Conservation (phyloP, 345 rosid species). For the Rhizophora mangle region DNA sequence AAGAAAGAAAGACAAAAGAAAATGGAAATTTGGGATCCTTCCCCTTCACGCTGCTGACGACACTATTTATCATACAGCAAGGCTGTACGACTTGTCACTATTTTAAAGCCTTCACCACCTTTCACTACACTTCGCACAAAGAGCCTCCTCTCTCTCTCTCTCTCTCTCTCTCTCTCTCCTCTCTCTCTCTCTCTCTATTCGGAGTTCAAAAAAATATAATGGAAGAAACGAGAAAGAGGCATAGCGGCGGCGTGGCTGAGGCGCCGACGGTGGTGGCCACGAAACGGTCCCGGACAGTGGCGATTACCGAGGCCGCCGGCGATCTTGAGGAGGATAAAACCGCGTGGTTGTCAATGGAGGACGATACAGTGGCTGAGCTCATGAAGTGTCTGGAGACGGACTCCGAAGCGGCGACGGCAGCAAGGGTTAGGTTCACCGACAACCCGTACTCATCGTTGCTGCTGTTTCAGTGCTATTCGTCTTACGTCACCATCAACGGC, state of each 20-base stretch:
- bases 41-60: neutral
- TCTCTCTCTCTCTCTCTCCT: neutral
- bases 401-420: slow-evolving; percentile 9
- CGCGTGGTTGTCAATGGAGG: slow-evolving; percentile 41
- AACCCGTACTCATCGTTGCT: slow-evolving; percentile 54
- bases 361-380: slow-evolving; percentile 41
- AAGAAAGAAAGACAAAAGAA: neutral
- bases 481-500: slow-evolving; percentile 73
- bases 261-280: neutral
- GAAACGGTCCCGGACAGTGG: slow-evolving; percentile 17
- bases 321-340: slow-evolving; percentile 25
- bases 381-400: slow-evolving; percentile 49
- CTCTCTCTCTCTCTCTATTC: neutral
- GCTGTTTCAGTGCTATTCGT: slow-evolving; percentile 52
- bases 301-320: slow-evolving; percentile 7
- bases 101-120: too few species aligned
- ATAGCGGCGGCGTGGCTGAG: slow-evolving; percentile 7
- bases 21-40: neutral
- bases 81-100: too few species aligned
- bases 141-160: neutral
- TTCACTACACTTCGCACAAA: too few species aligned
- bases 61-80: too few species aligned
- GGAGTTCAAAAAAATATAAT: neutral
- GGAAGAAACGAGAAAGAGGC: slow-evolving; percentile 36
- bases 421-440: slow-evolving; percentile 62